These are phyloP conservation scores for Apiospora saccharicola DNA, from an alignment of 2,329 filamentous ascomycete genomes.

Conservation along the genomic window DNA sequence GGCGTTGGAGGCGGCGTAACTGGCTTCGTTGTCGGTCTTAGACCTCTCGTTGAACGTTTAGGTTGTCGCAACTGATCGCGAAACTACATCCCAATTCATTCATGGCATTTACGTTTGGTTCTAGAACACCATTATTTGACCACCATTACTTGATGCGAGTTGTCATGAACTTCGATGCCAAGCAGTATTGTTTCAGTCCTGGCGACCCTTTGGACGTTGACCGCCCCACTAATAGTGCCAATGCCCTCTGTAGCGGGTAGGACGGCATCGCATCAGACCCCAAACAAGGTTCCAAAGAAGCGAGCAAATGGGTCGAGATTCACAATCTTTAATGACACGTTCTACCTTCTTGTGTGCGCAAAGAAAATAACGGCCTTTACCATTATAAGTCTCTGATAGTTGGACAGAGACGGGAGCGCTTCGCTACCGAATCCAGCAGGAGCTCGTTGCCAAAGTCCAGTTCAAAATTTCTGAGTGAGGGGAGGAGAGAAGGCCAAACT, in stretches of 20 bases:
- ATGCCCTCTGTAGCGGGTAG: neutral
- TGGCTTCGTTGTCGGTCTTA: no score
- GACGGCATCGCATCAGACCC: neutral
- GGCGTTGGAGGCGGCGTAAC: no score
- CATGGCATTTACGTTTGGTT: neutral
- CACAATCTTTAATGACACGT: neutral
- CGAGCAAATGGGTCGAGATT: neutral
- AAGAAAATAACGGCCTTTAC: neutral
- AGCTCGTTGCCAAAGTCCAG: neutral
- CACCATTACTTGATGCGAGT: neutral
- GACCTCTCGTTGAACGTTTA: neutral
- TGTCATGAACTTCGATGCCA: neutral
- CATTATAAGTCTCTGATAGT: neutral
- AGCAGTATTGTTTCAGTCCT: neutral
- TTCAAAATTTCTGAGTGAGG: neutral
- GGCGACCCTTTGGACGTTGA: neutral
- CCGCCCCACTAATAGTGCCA: slow-evolving; percentile 4
- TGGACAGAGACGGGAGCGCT: neutral
- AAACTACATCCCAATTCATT: neutral
- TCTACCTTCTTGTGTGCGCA: neutral
- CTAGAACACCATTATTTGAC: neutral
- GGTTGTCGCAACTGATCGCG: neutral
- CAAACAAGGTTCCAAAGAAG: neutral
- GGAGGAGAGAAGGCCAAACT: neutral
- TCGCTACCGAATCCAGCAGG: neutral